Evolutionary conservation across 202 grass and related monocot genomes (phyloP), one percentile per base, ranked within the genome.

Genomic region (Carex sylvatica): DNA sequence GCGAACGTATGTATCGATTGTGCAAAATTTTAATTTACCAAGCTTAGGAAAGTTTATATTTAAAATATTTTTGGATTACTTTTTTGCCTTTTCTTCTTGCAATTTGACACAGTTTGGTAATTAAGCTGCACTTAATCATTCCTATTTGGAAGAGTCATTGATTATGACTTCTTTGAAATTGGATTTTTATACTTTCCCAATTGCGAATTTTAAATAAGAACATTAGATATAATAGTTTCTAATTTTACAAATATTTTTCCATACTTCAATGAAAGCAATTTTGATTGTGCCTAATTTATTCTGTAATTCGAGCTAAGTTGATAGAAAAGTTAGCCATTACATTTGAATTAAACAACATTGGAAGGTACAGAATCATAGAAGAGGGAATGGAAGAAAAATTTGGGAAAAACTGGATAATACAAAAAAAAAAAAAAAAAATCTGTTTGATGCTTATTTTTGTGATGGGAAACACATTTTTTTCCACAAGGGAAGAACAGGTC

Each of bases 1-100:
- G 61, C 79, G 79, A 68, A 82, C 42, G 79, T 82, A 68, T 12
- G 79, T 68, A 65, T 35, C 16, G 26, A 47, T 46, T 81, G 2
- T 80, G 18, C 12, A 60, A 80, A 44, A 40, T 80, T 18, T 60
- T 42, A 28, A n/a, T 53, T 56, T 54, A 53, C 42, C 42, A 12
- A 7, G 2, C 31, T 33, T 33, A 33, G 33, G 63, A 65, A 33
- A 33, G 13, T 31, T 33, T 33, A 56, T 56, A 56, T 56, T 61
- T 26, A 31, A 30, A 64, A 64, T 64, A 15, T 23, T 8, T 36
- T 70, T 42, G 16, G 10, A n/a, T 74, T 53, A 74, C 42, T 51
- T 51, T 24, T 73, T 73, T 54, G 12, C 23, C 2, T 54, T 74
- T 53, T 9, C 23, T 30, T 74, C 16, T 53, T 53, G 3, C 70